phyloP scores from a whole-genome alignment of 2,329 filamentous ascomycete genomes.

The Xylariaceae sp. region DNA sequence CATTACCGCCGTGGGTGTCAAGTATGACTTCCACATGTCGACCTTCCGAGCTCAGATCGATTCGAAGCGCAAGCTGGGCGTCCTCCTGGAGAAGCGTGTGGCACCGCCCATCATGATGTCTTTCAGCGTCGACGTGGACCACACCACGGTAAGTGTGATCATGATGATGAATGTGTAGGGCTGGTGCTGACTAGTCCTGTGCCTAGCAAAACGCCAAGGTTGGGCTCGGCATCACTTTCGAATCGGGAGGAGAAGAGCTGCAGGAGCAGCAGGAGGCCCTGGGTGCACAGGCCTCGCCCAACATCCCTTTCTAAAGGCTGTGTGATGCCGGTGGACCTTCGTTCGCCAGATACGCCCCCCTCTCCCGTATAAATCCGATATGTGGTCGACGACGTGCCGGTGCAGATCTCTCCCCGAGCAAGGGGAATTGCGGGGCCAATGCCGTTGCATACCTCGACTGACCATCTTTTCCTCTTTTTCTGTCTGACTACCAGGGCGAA shows the following conservation, averaged over 20 bases:
- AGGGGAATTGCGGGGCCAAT: no score
- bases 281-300: conserved; percentile 44
- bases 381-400: no score
- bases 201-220: conserved; percentile 86
- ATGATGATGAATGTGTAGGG: not conserved
- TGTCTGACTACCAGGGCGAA: no score
- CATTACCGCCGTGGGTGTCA: conserved; percentile 83
- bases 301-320: conserved; percentile 56
- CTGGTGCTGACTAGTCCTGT: conserved; percentile 7
- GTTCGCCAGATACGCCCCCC: not conserved
- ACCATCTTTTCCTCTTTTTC: no score
- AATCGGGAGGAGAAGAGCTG: conserved; percentile 75
- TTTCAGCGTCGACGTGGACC: conserved; percentile 94
- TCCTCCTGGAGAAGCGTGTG: conserved; percentile 90
- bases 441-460: no score
- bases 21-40: conserved; percentile 95
- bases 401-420: no score
- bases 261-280: conserved; percentile 72
- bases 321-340: not conserved
- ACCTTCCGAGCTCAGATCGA: conserved; percentile 95
- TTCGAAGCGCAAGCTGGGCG: conserved; percentile 87
- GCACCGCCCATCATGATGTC: conserved; percentile 88
- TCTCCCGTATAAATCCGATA: no score
- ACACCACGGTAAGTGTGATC: conserved; percentile 68
- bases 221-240: conserved; percentile 86